Percentiles rank a stretch among this genome's conserved stretches.
Conservation (phyloP, 202 grass and related monocot genomes). For the Alloteropsis angusta region DNA sequence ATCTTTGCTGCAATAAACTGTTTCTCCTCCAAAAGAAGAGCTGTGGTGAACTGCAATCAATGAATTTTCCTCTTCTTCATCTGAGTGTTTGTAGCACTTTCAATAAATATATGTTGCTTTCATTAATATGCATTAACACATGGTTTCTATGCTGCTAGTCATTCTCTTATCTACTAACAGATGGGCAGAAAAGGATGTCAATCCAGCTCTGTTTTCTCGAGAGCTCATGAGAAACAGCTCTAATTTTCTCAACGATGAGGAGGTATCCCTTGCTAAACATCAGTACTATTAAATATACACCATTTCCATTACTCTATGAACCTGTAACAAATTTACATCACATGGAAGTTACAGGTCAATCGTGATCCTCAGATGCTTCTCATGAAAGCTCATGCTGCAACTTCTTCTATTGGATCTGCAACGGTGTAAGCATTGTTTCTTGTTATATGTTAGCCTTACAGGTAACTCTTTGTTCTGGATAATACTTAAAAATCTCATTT, state of each 20-base stretch:
- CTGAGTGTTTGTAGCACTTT: slow-evolving; percentile 7
- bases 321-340: not conserved
- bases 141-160: slow-evolving; percentile 70
- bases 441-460: slow-evolving; percentile 15
- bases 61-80: not conserved
- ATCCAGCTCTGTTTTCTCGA: slow-evolving; percentile 86
- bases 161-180: slow-evolving; percentile 75
- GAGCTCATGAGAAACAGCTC: slow-evolving; percentile 79
- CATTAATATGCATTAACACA: slow-evolving; percentile 43
- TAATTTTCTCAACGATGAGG: slow-evolving; percentile 56
- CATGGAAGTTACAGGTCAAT: slow-evolving; percentile 42
- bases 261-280: slow-evolving; percentile 33
- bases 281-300: not conserved
- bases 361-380: slow-evolving; percentile 77
- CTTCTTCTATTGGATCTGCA: slow-evolving; percentile 66
- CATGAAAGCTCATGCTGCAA: slow-evolving; percentile 86
- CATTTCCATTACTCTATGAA: not conserved
- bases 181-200: slow-evolving; percentile 81
- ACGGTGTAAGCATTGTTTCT: slow-evolving; percentile 56
- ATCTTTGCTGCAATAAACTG: not conserved
- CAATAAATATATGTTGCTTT: not conserved
- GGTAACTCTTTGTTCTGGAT: not conserved
- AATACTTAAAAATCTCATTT: not conserved
- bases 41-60: not conserved
- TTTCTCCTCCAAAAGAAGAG: not conserved